Evolutionary conservation across 169 alveolate genomes (phyloP).

Genomic region (Plasmodium coatneyi): DNA sequence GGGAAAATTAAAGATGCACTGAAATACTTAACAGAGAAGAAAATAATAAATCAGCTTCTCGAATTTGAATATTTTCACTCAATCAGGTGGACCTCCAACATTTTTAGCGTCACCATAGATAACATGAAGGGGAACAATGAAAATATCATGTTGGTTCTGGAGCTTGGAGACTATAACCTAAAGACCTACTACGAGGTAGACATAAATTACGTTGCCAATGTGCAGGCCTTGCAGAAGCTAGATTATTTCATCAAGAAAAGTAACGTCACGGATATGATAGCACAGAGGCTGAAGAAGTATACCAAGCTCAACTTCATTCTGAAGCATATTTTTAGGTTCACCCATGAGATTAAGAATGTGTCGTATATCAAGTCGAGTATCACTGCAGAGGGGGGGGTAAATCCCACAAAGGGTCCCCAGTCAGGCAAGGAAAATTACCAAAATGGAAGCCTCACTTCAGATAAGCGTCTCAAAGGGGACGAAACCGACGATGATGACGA

Average conservation of each 20-base stretch:
- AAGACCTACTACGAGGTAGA: conserved; percentile 40
- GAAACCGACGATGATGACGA: not conserved
- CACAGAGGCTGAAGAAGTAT: conserved; percentile 32
- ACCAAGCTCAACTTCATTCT: conserved; percentile 10
- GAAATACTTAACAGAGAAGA: conserved; percentile 41
- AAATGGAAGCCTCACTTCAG: not conserved
- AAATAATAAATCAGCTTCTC: conserved; percentile 48
- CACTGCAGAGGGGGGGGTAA: not conserved
- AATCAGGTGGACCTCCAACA: conserved; percentile 43
- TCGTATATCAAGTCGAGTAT: conserved; percentile 6
- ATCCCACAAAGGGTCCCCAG: not conserved
- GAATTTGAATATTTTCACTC: conserved; percentile 76
- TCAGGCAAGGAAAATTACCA: not conserved
- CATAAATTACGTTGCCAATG: not conserved
- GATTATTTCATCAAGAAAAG: conserved; percentile 53
- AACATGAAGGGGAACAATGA: conserved; percentile 58
- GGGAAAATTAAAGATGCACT: conserved; percentile 30
- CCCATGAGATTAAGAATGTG: conserved; percentile 32
- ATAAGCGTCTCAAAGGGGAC: not conserved
- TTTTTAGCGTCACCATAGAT: conserved; percentile 45
- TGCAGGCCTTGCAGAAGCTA: conserved; percentile 34
- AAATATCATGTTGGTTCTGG: conserved; percentile 43
- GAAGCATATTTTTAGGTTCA: conserved; percentile 1
- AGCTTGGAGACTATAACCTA: conserved; percentile 46
- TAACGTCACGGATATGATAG: conserved; percentile 3